phyloP scores from a whole-genome alignment of 179 eudicot species.

The Monotropa hypopitys region DNA sequence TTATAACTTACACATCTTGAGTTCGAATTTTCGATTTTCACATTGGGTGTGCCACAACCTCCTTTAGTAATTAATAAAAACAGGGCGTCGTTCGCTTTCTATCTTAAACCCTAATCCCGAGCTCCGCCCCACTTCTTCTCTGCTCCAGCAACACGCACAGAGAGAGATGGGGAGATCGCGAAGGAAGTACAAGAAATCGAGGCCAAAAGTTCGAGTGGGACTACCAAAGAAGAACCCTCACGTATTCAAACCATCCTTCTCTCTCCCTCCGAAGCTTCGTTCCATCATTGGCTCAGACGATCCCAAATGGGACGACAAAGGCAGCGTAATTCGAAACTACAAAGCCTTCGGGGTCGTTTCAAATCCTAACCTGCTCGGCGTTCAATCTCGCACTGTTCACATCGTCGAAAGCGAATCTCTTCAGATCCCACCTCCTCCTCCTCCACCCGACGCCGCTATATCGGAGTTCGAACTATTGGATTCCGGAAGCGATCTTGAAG shows the following conservation, averaged over 20 bases:
- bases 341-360: constrained; percentile 82
- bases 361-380: constrained; percentile 68
- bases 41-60: too few relatives aligned
- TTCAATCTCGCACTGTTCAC: constrained; percentile 49
- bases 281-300: constrained; percentile 41
- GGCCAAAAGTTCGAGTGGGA: constrained; percentile 65
- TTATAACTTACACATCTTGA: too few relatives aligned
- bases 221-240: constrained; percentile 66
- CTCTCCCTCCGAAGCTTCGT: constrained; percentile 70
- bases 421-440: constrained; percentile 41
- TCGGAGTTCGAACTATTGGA: constrained; percentile 58
- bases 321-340: constrained; percentile 63
- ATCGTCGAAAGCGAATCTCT: constrained; percentile 58
- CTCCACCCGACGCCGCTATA: constrained; percentile 12
- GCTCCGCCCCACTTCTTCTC: background rate
- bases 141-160: background rate
- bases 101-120: constrained; percentile 2
- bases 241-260: constrained; percentile 63
- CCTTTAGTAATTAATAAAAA: too few relatives aligned
- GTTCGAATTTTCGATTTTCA: too few relatives aligned
- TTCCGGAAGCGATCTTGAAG: constrained; percentile 82
- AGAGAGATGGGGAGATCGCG: constrained; percentile 57
- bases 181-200: constrained; percentile 58
- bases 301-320: constrained; percentile 68
- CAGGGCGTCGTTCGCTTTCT: too few relatives aligned